Evolutionary conservation across 2,329 filamentous ascomycete species (phyloP), one percentile per base, ranked within the genome.

Genomic region (Albifimbria verrucaria): DNA sequence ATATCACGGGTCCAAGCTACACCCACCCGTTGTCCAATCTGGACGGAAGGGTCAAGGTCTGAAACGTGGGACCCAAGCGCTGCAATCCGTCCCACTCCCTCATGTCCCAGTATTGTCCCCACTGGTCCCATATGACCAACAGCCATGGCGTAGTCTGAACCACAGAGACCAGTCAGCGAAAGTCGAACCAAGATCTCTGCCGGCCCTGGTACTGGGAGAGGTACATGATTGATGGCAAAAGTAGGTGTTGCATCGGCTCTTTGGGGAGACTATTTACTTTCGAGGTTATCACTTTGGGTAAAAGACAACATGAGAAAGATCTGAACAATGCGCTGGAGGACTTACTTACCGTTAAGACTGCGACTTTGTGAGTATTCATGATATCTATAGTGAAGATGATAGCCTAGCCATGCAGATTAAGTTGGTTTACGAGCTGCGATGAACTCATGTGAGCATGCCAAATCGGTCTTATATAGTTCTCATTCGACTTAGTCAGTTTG

Each of bases 1-100:
- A 65, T 55, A 39, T 75, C 71, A 12, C 72, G 65, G 17, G 63
- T 64, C 73, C 72, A 75, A 2, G 67, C 69, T 0, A 76, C 61
- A 17, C 72, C 73, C 0, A 73, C 68, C 1, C 70, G 68, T 46
- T 72, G 64, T 26, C 69, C 71, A 2, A 68, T 24, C 15, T 56
- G 20, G 17, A 68, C 55, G 2, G 57, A 52, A 2, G 59, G 53
- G 43, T 66, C 65, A 7, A 52, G 20, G 3, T 52, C 46, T 3
- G 57, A 20, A 3, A 72, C 63, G 28, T 66, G 63, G 25, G 64
- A 61, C 1, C 75, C 76, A 2, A 77, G 54, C 22, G 57, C 62
- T 4, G 63, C 68, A 17, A 77, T 63, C 11, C 61, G 63, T 1
- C 76, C 76, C 1, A 76, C 70, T 7, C 75, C 76, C 55, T 78